These are phyloP conservation scores for Aquilaria yunnanensis DNA, from an alignment of 345 rosid species.

Conservation along the genomic window DNA sequence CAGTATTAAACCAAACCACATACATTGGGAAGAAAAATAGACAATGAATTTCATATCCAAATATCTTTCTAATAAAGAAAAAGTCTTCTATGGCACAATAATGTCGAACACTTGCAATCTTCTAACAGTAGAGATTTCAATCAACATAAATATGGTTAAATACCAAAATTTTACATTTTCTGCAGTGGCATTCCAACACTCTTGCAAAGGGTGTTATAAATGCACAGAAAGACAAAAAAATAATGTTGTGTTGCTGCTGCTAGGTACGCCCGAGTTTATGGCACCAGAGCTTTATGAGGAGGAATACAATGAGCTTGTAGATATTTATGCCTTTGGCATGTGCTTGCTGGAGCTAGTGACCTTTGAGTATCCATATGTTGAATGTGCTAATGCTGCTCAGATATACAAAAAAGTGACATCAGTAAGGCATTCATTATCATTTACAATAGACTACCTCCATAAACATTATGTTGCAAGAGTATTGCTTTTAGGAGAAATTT, in stretches of 20 bases:
- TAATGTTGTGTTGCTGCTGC: neutral
- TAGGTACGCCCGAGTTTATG: conserved; percentile 99
- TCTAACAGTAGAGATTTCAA: neutral
- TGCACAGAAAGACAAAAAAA: neutral
- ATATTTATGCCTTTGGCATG: conserved; percentile 97
- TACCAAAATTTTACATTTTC: too few relatives aligned
- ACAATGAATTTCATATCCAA: neutral
- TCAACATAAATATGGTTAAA: too few relatives aligned
- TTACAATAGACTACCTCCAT: neutral
- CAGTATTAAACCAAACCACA: neutral
- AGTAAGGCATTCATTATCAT: conserved; percentile 37
- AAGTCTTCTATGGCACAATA: too few relatives aligned
- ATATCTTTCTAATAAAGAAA: neutral
- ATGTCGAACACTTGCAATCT: too few relatives aligned
- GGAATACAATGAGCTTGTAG: conserved; percentile 93
- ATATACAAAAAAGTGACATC: conserved; percentile 93
- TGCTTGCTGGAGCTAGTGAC: conserved; percentile 94
- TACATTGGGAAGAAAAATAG: neutral
- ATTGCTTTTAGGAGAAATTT: too few relatives aligned
- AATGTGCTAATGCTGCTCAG: conserved; percentile 93
- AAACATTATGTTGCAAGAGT: too few relatives aligned
- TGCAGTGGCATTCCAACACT: too few relatives aligned
- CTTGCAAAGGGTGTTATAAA: too few relatives aligned
- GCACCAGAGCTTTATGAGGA: conserved; percentile 99
- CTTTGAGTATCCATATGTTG: conserved; percentile 80